Conservation (phyloP, 495 filamentous ascomycete genomes). For the Penicilliopsis zonata region DNA sequence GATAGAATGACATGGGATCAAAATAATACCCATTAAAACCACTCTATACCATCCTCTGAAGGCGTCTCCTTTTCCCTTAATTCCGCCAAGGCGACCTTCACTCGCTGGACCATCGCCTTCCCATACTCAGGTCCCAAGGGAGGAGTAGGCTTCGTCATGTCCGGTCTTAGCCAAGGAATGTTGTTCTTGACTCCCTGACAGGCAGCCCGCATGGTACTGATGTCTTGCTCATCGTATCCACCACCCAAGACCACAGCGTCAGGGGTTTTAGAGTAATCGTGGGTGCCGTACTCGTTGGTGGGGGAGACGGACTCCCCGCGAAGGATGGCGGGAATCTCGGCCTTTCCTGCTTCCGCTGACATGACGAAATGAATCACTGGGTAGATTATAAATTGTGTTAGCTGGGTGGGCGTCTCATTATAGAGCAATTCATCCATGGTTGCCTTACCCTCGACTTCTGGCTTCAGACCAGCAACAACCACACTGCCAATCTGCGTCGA, state of each 20-base stretch:
- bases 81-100: neutral
- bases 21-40: too few relatives aligned
- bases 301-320: neutral
- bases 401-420: too few relatives aligned
- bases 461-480: neutral
- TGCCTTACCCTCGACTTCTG: neutral
- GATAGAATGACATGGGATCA: too few relatives aligned
- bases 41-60: neutral
- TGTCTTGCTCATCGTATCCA: neutral
- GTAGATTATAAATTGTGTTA: too few relatives aligned
- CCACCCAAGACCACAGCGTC: neutral
- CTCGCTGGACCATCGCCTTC: neutral
- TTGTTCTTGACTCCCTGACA: neutral
- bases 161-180: neutral
- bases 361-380: neutral
- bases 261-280: neutral
- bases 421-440: neutral
- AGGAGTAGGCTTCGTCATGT: neutral
- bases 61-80: neutral
- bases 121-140: neutral
- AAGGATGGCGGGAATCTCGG: neutral
- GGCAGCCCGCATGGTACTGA: neutral
- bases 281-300: neutral
- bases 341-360: neutral
- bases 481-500: neutral